Percentiles rank a stretch among this genome's conserved stretches.
Conservation (phyloP, 2,329 filamentous ascomycete species). For the Raffaelea ambrosiae region DNA sequence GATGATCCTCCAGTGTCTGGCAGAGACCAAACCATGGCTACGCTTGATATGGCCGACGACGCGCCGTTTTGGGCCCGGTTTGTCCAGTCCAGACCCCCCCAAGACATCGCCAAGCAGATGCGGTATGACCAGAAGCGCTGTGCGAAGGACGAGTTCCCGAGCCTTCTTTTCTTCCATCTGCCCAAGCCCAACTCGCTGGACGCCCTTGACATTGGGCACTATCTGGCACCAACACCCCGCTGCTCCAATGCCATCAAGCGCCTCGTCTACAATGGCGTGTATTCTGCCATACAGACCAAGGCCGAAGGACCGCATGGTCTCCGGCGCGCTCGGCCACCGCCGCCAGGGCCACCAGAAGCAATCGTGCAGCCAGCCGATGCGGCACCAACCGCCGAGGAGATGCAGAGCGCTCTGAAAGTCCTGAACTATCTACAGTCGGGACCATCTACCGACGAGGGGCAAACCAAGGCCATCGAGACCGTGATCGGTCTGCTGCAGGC, state of each 20-base stretch:
- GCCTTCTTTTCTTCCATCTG: background rate
- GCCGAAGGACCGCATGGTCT: no score
- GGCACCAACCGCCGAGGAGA: no score
- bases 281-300: background rate
- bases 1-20: no score
- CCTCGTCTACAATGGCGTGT: background rate
- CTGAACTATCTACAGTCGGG: no score
- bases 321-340: no score
- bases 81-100: background rate
- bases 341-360: no score
- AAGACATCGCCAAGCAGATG: background rate
- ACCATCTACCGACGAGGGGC: no score
- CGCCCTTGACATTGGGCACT: background rate
- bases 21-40: no score
- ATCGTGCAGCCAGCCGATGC: no score
- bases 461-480: no score
- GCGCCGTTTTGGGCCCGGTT: background rate
- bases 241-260: background rate
- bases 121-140: background rate
- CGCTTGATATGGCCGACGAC: background rate
- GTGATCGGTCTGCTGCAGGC: background rate
- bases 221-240: background rate
- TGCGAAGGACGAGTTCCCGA: background rate
- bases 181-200: background rate
- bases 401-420: no score